Conservation (phyloP, 179 eudicot genomes). For the Silene vulgaris region DNA sequence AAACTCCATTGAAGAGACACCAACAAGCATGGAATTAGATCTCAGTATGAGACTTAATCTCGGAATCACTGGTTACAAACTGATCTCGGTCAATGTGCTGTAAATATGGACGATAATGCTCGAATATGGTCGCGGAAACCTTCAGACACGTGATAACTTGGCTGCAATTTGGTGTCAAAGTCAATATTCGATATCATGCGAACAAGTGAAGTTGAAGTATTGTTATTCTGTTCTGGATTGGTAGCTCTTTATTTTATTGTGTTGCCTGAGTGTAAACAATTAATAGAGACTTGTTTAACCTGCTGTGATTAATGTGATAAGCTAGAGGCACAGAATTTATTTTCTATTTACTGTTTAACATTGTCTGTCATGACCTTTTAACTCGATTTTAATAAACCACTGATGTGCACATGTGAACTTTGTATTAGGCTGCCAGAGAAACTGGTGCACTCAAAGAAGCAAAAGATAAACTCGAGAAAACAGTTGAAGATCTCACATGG, state of each 20-base stretch:
- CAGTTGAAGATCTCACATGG: conserved; percentile 72
- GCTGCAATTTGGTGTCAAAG: neutral
- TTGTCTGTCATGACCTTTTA: neutral
- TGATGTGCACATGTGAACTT: conserved; percentile 20
- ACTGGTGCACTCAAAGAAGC: conserved; percentile 82
- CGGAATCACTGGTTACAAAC: neutral
- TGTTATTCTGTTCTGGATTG: neutral
- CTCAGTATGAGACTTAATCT: neutral
- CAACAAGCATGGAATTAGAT: conserved; percentile 1
- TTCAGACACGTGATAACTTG: neutral
- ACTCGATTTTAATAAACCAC: neutral
- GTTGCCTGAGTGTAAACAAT: neutral
- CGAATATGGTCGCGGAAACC: neutral
- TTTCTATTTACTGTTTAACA: conserved; percentile 18
- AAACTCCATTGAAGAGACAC: conserved; percentile 10
- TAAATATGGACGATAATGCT: neutral
- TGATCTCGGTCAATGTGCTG: neutral
- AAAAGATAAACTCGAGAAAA: conserved; percentile 81
- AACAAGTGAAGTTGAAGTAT: too few species aligned
- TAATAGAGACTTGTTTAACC: neutral
- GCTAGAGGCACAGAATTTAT: neutral
- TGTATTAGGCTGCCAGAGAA: conserved; percentile 70
- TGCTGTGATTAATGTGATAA: neutral
- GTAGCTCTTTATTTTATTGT: neutral
- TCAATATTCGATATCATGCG: too few species aligned